These are phyloP conservation scores for Amanita exitialis DNA, from an alignment of 768 basidiomycete genomes.

Conservation along the genomic window DNA sequence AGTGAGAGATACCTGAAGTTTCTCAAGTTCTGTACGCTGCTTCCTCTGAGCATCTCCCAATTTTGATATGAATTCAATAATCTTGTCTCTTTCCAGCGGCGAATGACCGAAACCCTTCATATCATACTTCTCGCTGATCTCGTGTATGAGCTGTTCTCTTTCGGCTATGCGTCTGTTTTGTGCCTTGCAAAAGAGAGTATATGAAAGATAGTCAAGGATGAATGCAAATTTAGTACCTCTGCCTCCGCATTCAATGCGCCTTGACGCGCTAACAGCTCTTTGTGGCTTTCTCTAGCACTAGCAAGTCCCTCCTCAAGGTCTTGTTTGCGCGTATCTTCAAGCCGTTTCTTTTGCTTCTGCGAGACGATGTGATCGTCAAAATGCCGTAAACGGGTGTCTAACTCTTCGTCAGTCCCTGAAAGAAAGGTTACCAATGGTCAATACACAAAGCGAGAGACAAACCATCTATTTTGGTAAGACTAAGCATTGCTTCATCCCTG, in stretches of 20 bases:
- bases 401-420: constrained; percentile 65
- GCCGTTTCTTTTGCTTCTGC: constrained; percentile 37
- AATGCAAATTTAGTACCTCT: constrained; percentile 32
- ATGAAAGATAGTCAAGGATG: background rate
- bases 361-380: constrained; percentile 47
- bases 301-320: constrained; percentile 54
- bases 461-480: constrained; percentile 62
- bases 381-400: constrained; percentile 44
- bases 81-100: constrained; percentile 60
- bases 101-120: constrained; percentile 69
- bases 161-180: constrained; percentile 61
- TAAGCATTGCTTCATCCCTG: constrained; percentile 50
- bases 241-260: constrained; percentile 68
- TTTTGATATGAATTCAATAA: constrained; percentile 62
- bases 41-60: constrained; percentile 53
- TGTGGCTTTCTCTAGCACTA: constrained; percentile 39
- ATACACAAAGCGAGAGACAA: constrained; percentile 10
- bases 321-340: constrained; percentile 41
- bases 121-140: constrained; percentile 54
- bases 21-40: constrained; percentile 56
- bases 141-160: constrained; percentile 66
- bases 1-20: constrained; percentile 43
- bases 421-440: background rate
- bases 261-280: constrained; percentile 45
- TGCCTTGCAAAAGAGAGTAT: constrained; percentile 31